Conservation (phyloP, 306 rosid species). For the Corylus avellana region DNA sequence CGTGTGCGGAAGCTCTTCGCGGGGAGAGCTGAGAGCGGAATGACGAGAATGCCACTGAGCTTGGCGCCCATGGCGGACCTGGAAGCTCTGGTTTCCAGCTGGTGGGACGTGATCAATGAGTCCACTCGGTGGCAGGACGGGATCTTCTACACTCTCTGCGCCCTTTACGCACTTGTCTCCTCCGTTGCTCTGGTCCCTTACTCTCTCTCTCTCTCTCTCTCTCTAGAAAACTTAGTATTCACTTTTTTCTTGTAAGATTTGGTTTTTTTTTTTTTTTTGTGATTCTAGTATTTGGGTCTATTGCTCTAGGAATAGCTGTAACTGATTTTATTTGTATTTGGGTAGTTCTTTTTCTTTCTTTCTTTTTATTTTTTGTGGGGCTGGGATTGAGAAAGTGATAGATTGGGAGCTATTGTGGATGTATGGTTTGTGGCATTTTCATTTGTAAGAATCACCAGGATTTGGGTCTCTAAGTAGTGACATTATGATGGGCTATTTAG, state of each 20-base stretch:
- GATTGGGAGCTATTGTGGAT: neutral
- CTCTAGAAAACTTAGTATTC: neutral
- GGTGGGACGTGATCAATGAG: constrained; percentile 69
- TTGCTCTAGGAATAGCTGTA: constrained; percentile 2
- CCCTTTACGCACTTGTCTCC: constrained; percentile 78
- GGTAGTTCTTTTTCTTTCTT: neutral
- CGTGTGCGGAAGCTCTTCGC: neutral
- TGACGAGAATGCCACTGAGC: constrained; percentile 55
- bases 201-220: constrained; percentile 13
- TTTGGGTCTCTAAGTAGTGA: neutral
- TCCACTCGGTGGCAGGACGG: constrained; percentile 57
- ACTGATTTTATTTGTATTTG: neutral
- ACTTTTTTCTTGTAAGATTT: neutral
- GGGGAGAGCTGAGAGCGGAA: constrained; percentile 12
- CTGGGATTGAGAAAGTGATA: neutral
- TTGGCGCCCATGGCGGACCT: constrained; percentile 32
- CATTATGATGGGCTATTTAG: neutral
- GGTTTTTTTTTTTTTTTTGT: neutral
- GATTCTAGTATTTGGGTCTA: neutral
- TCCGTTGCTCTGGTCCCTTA: constrained; percentile 67
- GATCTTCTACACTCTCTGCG: constrained; percentile 71
- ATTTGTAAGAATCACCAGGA: neutral
- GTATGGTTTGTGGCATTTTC: neutral
- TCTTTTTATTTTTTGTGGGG: neutral
- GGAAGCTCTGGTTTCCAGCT: constrained; percentile 30